Evolutionary conservation across 1,284 basidiomycete species (phyloP).

Genomic region (Neotropicomus parvogracilis): DNA sequence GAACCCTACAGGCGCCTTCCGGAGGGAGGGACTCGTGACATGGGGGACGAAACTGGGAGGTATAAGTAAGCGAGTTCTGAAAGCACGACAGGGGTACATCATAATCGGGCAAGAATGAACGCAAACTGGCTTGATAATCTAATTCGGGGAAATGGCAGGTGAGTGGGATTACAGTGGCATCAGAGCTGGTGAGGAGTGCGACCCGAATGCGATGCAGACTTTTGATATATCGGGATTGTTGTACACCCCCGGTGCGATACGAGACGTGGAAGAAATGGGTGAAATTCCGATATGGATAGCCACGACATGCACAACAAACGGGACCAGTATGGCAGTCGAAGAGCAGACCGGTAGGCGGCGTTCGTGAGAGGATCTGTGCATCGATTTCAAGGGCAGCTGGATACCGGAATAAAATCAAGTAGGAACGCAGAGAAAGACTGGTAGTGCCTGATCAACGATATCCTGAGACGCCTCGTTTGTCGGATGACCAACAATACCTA

Average conservation of each 20-base stretch:
- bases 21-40: constrained; percentile 1
- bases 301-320: constrained; percentile 8
- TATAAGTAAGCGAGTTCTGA: constrained; percentile 26
- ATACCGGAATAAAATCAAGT: constrained; percentile 8
- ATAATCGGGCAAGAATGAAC: constrained; percentile 9
- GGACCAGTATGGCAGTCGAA: constrained; percentile 6
- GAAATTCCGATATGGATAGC: constrained; percentile 22
- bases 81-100: background rate
- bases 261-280: constrained; percentile 5
- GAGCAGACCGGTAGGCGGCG: background rate
- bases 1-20: constrained; percentile 13
- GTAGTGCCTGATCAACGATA: constrained; percentile 24
- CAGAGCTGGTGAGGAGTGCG: background rate
- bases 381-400: constrained; percentile 4
- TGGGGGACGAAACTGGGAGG: background rate
- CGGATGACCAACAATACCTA: too few relatives aligned
- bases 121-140: constrained; percentile 1
- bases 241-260: constrained; percentile 3
- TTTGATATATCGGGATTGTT: constrained; percentile 15
- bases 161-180: constrained; percentile 3
- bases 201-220: constrained; percentile 7
- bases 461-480: constrained; percentile 16
- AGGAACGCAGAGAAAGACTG: constrained; percentile 1
- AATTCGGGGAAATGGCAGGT: constrained; percentile 8
- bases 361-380: constrained; percentile 30